These are phyloP conservation scores for Gymnopilus dilepis DNA, from an alignment of 768 basidiomycete species.

Conservation along the genomic window DNA sequence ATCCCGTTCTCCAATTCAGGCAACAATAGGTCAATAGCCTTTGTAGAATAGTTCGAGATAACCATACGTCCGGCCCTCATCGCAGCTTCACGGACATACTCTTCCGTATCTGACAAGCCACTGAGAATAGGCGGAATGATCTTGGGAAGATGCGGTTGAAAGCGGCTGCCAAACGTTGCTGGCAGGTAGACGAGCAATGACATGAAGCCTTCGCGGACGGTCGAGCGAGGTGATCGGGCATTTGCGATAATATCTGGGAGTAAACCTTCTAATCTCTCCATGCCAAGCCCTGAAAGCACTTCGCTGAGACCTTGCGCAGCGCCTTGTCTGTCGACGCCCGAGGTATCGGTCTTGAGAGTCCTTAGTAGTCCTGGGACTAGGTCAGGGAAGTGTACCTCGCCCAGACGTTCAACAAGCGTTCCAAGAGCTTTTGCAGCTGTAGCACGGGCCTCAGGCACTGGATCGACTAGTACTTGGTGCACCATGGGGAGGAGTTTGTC, in stretches of 20 bases:
- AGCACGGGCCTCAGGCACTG: constrained; percentile 96
- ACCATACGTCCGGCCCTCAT: constrained; percentile 99
- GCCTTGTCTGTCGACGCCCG: constrained; percentile 96
- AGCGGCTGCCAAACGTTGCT: constrained; percentile 94
- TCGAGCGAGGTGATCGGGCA: constrained; percentile 86
- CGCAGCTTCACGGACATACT: constrained; percentile 95
- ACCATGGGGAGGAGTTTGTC: constrained; percentile 87
- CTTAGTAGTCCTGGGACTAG: constrained; percentile 88
- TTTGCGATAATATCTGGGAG: constrained; percentile 94
- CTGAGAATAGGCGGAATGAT: constrained; percentile 92
- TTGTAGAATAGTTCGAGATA: constrained; percentile 89
- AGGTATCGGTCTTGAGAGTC: constrained; percentile 90
- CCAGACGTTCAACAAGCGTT: constrained; percentile 94
- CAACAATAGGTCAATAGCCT: constrained; percentile 90
- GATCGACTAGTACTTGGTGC: constrained; percentile 91
- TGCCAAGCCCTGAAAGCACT: constrained; percentile 94
- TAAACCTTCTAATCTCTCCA: constrained; percentile 93
- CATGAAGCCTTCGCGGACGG: constrained; percentile 98
- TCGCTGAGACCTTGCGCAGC: constrained; percentile 97
- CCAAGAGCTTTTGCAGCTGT: constrained; percentile 97
- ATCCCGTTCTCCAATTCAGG: constrained; percentile 95
- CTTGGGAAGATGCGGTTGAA: constrained; percentile 94
- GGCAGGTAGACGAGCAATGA: constrained; percentile 94
- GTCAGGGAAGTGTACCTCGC: constrained; percentile 94
- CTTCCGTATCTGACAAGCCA: constrained; percentile 91